A percentile compares a stretch with the other conserved stretches of the same genome.
phyloP scores from a whole-genome alignment of 2,329 filamentous ascomycete genomes.

The Fusarium compactum region DNA sequence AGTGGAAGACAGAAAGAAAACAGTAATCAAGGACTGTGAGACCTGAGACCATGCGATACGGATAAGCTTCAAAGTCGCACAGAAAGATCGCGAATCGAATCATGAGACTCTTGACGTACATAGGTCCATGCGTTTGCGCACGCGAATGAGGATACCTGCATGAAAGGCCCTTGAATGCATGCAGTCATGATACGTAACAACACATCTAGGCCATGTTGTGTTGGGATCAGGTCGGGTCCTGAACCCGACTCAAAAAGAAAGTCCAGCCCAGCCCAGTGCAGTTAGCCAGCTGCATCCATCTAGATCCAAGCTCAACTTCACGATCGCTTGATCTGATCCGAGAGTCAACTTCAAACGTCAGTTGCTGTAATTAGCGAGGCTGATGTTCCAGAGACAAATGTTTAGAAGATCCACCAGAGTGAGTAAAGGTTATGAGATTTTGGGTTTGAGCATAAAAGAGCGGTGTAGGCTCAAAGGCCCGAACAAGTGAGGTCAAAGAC shows the following conservation, averaged over 20 bases:
- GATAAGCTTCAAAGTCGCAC: slow-evolving; percentile 32
- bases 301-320: slow-evolving; percentile 19
- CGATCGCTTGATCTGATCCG: slow-evolving; percentile 21
- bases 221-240: slow-evolving; percentile 36
- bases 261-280: slow-evolving; percentile 22
- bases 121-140: slow-evolving; percentile 36
- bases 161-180: slow-evolving; percentile 45
- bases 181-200: slow-evolving; percentile 47
- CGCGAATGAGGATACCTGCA: slow-evolving; percentile 45
- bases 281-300: slow-evolving; percentile 29
- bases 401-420: slow-evolving; percentile 35
- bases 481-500: slow-evolving; percentile 37
- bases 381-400: slow-evolving; percentile 34
- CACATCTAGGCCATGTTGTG: slow-evolving; percentile 23
- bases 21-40: slow-evolving; percentile 26
- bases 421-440: slow-evolving; percentile 35
- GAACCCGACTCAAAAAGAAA: slow-evolving; percentile 31
- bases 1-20: neutral
- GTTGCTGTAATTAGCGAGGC: slow-evolving; percentile 4
- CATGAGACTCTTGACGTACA: slow-evolving; percentile 35
- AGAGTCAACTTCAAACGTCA: slow-evolving; percentile 27
- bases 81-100: slow-evolving; percentile 37
- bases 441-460: slow-evolving; percentile 44
- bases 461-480: slow-evolving; percentile 43
- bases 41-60: slow-evolving; percentile 23